Evolutionary conservation across 2,329 filamentous ascomycete genomes (phyloP).

Genomic region (Aspergillus sp.): DNA sequence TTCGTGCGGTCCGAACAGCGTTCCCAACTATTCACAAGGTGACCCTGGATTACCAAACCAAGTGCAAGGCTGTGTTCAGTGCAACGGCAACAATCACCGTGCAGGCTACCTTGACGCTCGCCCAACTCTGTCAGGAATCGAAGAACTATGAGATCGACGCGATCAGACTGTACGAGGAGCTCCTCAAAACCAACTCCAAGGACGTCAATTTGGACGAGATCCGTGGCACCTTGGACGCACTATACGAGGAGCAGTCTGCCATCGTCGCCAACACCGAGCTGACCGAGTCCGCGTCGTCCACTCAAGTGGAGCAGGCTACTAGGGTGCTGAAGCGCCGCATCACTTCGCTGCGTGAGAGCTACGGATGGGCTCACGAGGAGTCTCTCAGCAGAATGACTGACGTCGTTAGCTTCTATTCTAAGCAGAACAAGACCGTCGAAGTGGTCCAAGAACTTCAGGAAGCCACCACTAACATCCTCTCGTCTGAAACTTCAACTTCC

Average conservation of each 20-base stretch:
- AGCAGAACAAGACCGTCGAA: constrained; percentile 32
- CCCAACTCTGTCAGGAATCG: constrained; percentile 40
- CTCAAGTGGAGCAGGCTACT: constrained; percentile 32
- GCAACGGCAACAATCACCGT: constrained; percentile 38
- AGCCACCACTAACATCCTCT: constrained; percentile 34
- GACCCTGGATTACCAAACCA: constrained; percentile 34
- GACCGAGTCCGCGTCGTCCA: constrained; percentile 25
- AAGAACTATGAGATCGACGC: constrained; percentile 37
- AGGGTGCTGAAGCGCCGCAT: constrained; percentile 33
- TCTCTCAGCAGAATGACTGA: constrained; percentile 39
- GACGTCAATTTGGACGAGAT: constrained; percentile 38
- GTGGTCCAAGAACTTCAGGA: constrained; percentile 36
- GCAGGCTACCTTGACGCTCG: constrained; percentile 36
- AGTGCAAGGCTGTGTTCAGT: constrained; percentile 36
- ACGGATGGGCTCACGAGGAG: constrained; percentile 43
- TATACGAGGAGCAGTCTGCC: constrained; percentile 39
- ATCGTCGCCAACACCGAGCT: constrained; percentile 21
- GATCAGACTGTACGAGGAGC: constrained; percentile 38
- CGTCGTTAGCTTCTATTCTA: constrained; percentile 35
- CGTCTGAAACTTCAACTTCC: constrained; percentile 30
- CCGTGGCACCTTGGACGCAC: constrained; percentile 32
- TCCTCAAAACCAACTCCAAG: constrained; percentile 32
- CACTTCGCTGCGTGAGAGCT: constrained; percentile 27
- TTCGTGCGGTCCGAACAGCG: constrained; percentile 35
- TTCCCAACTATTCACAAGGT: constrained; percentile 35